Evolutionary conservation across 352 stramenopile genomes (phyloP).

Genomic region (Globisporangium canariense): DNA sequence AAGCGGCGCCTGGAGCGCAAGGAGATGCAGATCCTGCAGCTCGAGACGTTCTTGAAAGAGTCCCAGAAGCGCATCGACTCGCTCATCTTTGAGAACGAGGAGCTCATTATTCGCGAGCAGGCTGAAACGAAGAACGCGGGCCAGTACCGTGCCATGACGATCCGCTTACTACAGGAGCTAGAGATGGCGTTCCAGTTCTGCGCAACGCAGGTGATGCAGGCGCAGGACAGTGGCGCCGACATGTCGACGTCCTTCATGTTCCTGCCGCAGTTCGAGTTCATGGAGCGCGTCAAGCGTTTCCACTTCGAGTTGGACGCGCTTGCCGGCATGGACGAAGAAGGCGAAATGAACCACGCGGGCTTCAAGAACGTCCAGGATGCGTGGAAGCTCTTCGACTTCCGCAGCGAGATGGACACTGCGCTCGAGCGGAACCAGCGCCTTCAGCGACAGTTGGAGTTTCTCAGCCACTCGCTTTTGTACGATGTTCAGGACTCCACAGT

Average conservation of each 20-base stretch:
- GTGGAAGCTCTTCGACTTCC: conserved; percentile 49
- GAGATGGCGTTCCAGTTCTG: conserved; percentile 73
- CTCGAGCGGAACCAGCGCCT: conserved; percentile 61
- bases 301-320: conserved; percentile 43
- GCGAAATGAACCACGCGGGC: neutral
- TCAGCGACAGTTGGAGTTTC: conserved; percentile 59
- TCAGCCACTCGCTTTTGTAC: conserved; percentile 51
- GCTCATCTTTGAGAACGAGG: conserved; percentile 58
- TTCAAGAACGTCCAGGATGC: conserved; percentile 16
- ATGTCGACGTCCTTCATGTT: conserved; percentile 39
- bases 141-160: conserved; percentile 50
- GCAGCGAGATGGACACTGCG: conserved; percentile 46
- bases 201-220: conserved; percentile 48
- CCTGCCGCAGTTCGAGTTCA: conserved; percentile 66
- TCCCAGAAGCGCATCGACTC: conserved; percentile 75
- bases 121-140: conserved; percentile 61
- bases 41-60: conserved; percentile 77
- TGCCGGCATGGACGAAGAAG: conserved; percentile 21
- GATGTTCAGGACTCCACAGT: conserved; percentile 16
- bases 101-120: conserved; percentile 53
- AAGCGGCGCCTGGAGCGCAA: conserved; percentile 67
- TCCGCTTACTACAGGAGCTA: conserved; percentile 71
- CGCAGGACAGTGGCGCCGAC: conserved; percentile 12
- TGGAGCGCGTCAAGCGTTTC: conserved; percentile 70
- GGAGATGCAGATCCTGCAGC: conserved; percentile 70